phyloP scores from a whole-genome alignment of 176 grass and related monocot species.

The Stipa capillata region DNA sequence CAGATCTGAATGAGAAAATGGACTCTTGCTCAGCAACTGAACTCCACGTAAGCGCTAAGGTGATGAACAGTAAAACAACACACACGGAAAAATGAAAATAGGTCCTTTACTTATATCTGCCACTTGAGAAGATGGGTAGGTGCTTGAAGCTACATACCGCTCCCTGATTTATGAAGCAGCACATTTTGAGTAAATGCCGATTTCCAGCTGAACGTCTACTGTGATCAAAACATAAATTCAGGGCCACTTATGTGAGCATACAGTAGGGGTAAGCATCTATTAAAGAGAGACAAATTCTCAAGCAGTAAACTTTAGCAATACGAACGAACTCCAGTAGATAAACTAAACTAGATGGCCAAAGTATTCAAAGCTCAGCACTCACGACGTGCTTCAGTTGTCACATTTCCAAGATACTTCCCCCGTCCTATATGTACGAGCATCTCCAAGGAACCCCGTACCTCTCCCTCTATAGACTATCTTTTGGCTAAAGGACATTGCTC shows the following conservation, averaged over 20 bases:
- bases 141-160: constrained; percentile 22
- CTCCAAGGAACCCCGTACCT: too few species aligned
- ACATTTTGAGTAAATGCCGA: constrained; percentile 40
- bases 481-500: too few species aligned
- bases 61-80: not conserved
- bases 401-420: too few species aligned
- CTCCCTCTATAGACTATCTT: too few species aligned
- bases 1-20: not conserved
- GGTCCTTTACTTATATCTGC: not conserved
- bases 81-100: not conserved
- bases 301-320: not conserved
- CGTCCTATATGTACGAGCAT: too few species aligned
- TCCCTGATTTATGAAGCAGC: constrained; percentile 15
- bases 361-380: not conserved
- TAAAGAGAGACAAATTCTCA: not conserved
- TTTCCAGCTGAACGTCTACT: constrained; percentile 22
- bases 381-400: not conserved
- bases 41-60: not conserved
- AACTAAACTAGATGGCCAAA: not conserved
- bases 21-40: not conserved
- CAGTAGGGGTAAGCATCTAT: not conserved
- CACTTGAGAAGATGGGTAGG: not conserved
- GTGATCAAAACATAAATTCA: constrained; percentile 6
- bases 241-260: not conserved
- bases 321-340: not conserved